These are phyloP conservation scores for Globisporangium nodosum DNA, from an alignment of 352 stramenopile species.

Conservation along the genomic window DNA sequence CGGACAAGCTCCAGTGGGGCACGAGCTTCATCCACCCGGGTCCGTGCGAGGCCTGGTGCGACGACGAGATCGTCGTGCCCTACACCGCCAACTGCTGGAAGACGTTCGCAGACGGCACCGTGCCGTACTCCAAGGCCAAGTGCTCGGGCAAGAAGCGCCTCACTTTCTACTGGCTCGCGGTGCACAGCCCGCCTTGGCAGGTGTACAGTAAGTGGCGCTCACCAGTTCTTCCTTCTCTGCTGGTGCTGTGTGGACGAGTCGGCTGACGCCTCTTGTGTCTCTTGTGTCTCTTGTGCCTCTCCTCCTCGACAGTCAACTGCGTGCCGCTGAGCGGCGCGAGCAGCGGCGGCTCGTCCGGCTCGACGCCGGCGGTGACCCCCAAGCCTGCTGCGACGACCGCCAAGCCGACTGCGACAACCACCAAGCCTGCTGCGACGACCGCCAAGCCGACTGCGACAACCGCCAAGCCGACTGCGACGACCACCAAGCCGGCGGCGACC, in stretches of 20 bases:
- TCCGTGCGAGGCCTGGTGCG: conserved; percentile 14
- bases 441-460: neutral
- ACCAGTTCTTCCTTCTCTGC: neutral
- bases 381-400: too few species aligned
- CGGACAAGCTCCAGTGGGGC: conserved; percentile 4
- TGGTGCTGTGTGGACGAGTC: too few species aligned
- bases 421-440: too few species aligned
- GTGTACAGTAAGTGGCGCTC: conserved; percentile 10
- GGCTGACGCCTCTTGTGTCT: too few species aligned
- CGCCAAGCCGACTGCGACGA: neutral
- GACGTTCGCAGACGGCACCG: neutral
- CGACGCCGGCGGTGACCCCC: too few species aligned
- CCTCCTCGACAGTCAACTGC: neutral
- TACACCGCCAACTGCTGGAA: conserved; percentile 13
- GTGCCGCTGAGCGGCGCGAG: neutral
- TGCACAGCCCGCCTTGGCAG: conserved; percentile 14
- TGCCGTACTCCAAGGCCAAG: conserved; percentile 13
- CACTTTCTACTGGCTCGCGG: conserved; percentile 16
- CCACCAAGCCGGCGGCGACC: neutral
- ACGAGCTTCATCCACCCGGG: conserved; percentile 7
- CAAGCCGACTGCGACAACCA: neutral
- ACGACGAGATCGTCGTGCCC: conserved; percentile 11
- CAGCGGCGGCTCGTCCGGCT: neutral
- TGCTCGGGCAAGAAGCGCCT: conserved; percentile 14
- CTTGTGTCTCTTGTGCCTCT: neutral